A percentile compares a stretch with the other conserved stretches of the same genome.
These are phyloP conservation scores for Monosporascus sp. DNA, from an alignment of 2,329 filamentous ascomycete species.

Conservation along the genomic window DNA sequence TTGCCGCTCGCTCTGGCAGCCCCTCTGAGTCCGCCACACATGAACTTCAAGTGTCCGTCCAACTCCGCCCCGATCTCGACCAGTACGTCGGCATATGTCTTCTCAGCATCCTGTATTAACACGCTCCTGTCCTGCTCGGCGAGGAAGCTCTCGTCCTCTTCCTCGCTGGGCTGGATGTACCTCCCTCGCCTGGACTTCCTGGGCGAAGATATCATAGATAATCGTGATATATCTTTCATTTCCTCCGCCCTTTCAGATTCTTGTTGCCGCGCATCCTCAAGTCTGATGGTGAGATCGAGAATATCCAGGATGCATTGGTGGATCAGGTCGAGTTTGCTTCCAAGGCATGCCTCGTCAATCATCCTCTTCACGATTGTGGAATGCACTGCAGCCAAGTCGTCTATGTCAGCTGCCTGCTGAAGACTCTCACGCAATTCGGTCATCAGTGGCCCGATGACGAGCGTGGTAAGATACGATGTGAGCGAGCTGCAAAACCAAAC, in stretches of 20 bases:
- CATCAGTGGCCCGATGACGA: constrained; percentile 61
- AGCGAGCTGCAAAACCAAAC: constrained; percentile 73
- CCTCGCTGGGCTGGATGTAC: constrained; percentile 21
- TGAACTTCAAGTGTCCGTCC: constrained; percentile 61
- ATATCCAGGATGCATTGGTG: constrained; percentile 67
- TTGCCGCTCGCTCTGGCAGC: constrained; percentile 70
- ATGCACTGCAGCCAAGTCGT: constrained; percentile 73
- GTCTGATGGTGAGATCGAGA: constrained; percentile 66
- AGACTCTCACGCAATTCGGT: constrained; percentile 53
- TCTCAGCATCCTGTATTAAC: constrained; percentile 27
- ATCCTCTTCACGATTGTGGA: constrained; percentile 56
- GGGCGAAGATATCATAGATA: constrained; percentile 31
- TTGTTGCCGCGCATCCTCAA: constrained; percentile 54
- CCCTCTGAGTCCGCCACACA: constrained; percentile 66
- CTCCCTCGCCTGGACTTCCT: constrained; percentile 17
- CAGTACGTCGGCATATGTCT: constrained; percentile 48
- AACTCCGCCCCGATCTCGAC: constrained; percentile 56
- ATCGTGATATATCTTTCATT: constrained; percentile 33
- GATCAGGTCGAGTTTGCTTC: constrained; percentile 63
- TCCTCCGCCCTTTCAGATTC: constrained; percentile 32
- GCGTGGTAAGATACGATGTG: constrained; percentile 68
- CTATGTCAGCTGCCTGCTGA: constrained; percentile 61
- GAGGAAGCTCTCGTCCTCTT: constrained; percentile 27
- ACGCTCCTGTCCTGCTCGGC: constrained; percentile 22
- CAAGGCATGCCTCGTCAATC: constrained; percentile 64